Conservation (phyloP, 208 protist genomes). For the Novymonas esmeraldas region DNA sequence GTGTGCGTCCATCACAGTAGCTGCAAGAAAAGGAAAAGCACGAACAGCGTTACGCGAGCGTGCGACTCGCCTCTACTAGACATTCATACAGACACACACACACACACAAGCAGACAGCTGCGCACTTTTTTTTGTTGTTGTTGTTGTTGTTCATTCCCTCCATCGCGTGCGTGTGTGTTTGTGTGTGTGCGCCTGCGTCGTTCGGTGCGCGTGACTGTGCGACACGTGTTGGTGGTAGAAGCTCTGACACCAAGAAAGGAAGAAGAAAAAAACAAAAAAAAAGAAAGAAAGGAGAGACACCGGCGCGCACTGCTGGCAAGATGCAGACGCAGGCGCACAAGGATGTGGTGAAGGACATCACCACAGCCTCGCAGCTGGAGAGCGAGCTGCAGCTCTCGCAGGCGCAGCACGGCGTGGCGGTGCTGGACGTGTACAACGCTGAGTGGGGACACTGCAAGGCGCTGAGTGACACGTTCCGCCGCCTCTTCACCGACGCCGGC, state of each 20-base stretch:
- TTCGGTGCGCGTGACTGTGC: no score
- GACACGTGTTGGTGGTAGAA: no score
- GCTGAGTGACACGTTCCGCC: slow-evolving; percentile 85
- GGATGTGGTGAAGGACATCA: slow-evolving; percentile 87
- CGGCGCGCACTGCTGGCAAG: neutral
- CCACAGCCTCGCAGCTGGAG: slow-evolving; percentile 67
- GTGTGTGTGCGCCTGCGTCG: neutral
- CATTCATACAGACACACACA: no score
- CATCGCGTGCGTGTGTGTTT: neutral
- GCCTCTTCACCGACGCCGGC: slow-evolving; percentile 79
- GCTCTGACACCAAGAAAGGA: no score
- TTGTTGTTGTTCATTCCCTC: neutral
- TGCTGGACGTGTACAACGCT: slow-evolving; percentile 89
- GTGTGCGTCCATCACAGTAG: no score
- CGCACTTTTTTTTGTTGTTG: neutral
- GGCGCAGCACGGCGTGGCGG: slow-evolving; percentile 80
- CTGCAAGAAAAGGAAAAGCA: no score
- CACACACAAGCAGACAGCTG: no score
- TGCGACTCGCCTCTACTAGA: no score
- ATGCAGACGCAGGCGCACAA: slow-evolving; percentile 46
- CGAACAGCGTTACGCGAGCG: no score
- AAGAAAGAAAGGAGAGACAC: neutral
- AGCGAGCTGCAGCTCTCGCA: slow-evolving; percentile 77
- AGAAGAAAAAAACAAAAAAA: neutral
- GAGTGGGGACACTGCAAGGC: slow-evolving; percentile 90